Evolutionary conservation across 345 rosid species (phyloP).

Genomic region (Aquilaria sinensis): DNA sequence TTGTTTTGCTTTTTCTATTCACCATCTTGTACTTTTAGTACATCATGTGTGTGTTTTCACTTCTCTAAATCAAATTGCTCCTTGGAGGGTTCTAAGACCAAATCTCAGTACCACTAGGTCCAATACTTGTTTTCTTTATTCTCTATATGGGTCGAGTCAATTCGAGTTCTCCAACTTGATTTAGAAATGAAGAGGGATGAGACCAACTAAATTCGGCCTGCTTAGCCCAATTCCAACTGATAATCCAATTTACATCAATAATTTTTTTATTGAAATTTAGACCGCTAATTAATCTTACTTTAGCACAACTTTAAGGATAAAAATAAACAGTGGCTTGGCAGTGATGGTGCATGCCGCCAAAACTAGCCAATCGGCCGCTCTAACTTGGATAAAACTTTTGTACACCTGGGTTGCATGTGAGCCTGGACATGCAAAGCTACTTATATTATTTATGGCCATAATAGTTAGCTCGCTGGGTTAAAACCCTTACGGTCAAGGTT

Average conservation of each 20-base stretch:
- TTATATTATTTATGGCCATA: not conserved
- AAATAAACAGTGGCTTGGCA: conserved; percentile 13
- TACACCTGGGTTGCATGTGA: not conserved
- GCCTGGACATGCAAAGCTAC: not conserved
- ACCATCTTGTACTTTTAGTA: not conserved
- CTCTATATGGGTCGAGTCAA: too few relatives aligned
- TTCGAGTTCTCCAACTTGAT: not conserved
- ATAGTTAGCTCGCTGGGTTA: conserved; percentile 1
- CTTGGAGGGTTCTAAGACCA: not conserved
- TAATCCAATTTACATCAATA: not conserved
- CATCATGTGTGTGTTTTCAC: not conserved
- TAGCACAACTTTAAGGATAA: too few relatives aligned
- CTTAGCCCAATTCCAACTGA: not conserved
- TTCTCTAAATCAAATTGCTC: not conserved
- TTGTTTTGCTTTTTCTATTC: not conserved
- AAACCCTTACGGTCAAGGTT: too few relatives aligned
- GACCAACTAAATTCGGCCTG: not conserved
- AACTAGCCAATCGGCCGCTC: not conserved
- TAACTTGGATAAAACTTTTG: not conserved
- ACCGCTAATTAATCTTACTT: too few relatives aligned
- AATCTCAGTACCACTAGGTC: not conserved
- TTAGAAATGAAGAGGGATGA: not conserved
- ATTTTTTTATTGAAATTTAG: not conserved
- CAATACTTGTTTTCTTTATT: too few relatives aligned
- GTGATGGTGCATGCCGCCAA: conserved; percentile 25